phyloP scores from a whole-genome alignment of 2,329 filamentous ascomycete species.

The Scedosporium boydii region DNA sequence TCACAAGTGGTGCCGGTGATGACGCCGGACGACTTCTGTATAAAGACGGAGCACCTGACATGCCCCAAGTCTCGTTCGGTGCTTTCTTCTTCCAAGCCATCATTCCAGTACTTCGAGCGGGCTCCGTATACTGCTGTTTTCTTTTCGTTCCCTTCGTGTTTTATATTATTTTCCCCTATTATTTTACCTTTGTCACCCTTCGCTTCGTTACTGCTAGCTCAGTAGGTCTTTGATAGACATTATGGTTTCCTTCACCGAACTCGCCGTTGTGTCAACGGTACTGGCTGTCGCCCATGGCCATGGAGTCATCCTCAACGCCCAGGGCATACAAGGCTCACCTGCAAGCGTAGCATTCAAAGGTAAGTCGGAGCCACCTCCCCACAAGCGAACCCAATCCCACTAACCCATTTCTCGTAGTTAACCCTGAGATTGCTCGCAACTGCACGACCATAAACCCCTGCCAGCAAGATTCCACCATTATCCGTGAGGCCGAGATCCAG shows the following conservation, averaged over 20 bases:
- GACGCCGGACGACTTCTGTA: background rate
- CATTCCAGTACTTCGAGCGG: background rate
- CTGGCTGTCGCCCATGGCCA: conserved; percentile 27
- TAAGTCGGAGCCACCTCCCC: conserved; percentile 10
- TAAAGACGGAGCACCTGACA: background rate
- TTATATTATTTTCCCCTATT: background rate
- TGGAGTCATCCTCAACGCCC: conserved; percentile 35
- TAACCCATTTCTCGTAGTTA: conserved; percentile 24
- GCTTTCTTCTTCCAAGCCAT: background rate
- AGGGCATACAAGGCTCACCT: conserved; percentile 31
- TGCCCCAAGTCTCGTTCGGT: background rate
- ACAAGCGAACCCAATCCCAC: conserved; percentile 2
- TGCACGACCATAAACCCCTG: conserved; percentile 57
- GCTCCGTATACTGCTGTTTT: background rate
- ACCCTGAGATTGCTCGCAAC: conserved; percentile 47
- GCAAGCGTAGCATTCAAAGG: conserved; percentile 40
- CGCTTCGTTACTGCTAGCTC: background rate
- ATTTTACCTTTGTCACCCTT: background rate
- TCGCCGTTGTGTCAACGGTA: background rate
- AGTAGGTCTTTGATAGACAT: background rate
- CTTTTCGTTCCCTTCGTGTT: background rate
- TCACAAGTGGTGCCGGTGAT: background rate
- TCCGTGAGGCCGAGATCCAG: conserved; percentile 44
- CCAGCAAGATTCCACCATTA: conserved; percentile 56
- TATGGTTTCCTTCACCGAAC: background rate